Evolutionary conservation across 1,284 basidiomycete genomes (phyloP), one percentile per base, ranked within the genome.

Genomic region (Cutaneotrichosporon mucoides): DNA sequence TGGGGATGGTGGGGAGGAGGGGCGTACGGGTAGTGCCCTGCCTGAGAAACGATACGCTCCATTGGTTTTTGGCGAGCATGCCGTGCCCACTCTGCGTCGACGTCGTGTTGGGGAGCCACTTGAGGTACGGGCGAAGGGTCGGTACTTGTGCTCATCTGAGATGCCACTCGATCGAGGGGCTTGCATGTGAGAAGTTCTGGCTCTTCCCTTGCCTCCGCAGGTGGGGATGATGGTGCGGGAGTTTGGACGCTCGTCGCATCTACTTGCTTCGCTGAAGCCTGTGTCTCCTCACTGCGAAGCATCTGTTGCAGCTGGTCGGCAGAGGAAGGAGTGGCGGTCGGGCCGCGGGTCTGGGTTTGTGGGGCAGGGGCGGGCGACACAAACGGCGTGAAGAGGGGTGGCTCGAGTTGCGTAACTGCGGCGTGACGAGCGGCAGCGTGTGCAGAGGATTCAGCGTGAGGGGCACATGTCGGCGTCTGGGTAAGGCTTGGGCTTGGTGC

Each of bases 41-140:
- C 61, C 37, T 64, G 59, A 4, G 63, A 59, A 2, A 57, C 60
- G 49, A 61, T 61, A n/a, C 63, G 51, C 44, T 61, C 57, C 63
- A 64, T 64, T 10, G 59, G 62, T 15, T 57, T 55, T 37, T 59
- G 56, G 44, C 53, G 48, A 2, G 51, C 43, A n/a, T 56, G 56
- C 15, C 56, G 54, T 11, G 54, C 38, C 63, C 57, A 59, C 34
- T 56, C 55, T 16, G 53, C 51, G 42, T 37, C 37, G 47, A 57
- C 7, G 40, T 41, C 35, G 41, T 38, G 49, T 9, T 33, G 15
- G 0, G 56, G 13, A 15, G 41, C 5, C 16, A 46, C 40, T 42
- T 53, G 38, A n/a, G 46, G 46, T 10, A 1, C n/a, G 4, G 46
- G 33, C 12, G 46, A 16, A 38, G 16, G n/a, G 34, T 34, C 5